These are phyloP conservation scores for Carex arenaria DNA, from an alignment of 202 grass and related monocot species.

Conservation along the genomic window DNA sequence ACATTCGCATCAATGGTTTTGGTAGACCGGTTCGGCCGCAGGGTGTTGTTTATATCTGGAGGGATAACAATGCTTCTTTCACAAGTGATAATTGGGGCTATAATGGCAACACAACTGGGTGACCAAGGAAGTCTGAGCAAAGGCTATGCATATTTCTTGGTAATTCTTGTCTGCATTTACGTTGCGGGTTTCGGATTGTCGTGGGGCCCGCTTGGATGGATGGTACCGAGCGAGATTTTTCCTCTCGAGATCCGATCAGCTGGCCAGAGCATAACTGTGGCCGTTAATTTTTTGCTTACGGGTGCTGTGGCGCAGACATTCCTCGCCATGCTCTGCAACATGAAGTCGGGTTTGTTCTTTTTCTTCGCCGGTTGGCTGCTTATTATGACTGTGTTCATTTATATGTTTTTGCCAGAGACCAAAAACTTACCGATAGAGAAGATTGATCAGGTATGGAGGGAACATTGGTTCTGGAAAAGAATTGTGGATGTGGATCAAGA, in stretches of 20 bases:
- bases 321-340: conserved; percentile 41
- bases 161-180: conserved; percentile 35
- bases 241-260: conserved; percentile 49
- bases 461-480: conserved; percentile 53
- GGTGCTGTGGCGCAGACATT: conserved; percentile 39
- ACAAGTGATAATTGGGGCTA: conserved; percentile 33
- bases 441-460: conserved; percentile 30
- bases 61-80: conserved; percentile 38
- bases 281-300: conserved; percentile 42
- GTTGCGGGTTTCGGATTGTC: conserved; percentile 46
- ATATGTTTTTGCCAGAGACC: conserved; percentile 44
- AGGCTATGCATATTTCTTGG: conserved; percentile 5
- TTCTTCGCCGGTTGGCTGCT: conserved; percentile 51
- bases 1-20: conserved; percentile 35
- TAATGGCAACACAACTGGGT: conserved; percentile 37
- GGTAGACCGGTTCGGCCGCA: conserved; percentile 29
- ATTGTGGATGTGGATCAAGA: conserved; percentile 18
- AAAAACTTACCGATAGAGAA: conserved; percentile 56
- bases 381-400: conserved; percentile 35
- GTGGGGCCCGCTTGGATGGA: conserved; percentile 41
- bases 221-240: conserved; percentile 53
- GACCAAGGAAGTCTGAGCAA: conserved; percentile 29
- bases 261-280: conserved; percentile 50
- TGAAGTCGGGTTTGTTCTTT: conserved; percentile 54
- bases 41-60: conserved; percentile 33